A percentile compares a stretch with the other conserved stretches of the same genome.
These are phyloP conservation scores for Hemisphaericaspora nanyangensis DNA, from an alignment of 805 yeast species.

Conservation along the genomic window DNA sequence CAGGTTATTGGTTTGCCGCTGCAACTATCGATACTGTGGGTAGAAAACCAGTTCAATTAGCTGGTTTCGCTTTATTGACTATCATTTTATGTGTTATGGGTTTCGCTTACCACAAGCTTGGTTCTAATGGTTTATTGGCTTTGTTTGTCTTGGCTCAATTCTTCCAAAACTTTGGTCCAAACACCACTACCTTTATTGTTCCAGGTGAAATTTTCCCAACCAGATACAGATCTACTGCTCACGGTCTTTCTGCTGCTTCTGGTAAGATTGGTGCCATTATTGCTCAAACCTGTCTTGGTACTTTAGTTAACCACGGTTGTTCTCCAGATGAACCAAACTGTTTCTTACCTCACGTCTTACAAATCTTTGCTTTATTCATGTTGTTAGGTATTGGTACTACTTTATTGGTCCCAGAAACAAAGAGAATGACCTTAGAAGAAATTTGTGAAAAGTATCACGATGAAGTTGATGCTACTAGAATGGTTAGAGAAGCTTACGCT, in stretches of 20 bases:
- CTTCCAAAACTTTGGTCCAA: slow-evolving; percentile 91
- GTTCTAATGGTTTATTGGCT: slow-evolving; percentile 71
- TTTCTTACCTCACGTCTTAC: slow-evolving; percentile 91
- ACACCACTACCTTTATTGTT: slow-evolving; percentile 83
- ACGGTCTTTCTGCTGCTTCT: slow-evolving; percentile 88
- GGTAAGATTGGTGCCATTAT: slow-evolving; percentile 93
- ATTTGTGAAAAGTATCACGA: slow-evolving; percentile 78
- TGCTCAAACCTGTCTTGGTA: slow-evolving; percentile 86
- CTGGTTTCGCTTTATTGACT: slow-evolving; percentile 73
- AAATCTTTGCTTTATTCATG: slow-evolving; percentile 91
- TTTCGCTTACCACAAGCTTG: slow-evolving; percentile 72
- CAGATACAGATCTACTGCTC: slow-evolving; percentile 93
- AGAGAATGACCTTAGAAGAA: slow-evolving; percentile 86
- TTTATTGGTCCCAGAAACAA: slow-evolving; percentile 80
- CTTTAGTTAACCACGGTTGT: slow-evolving; percentile 77
- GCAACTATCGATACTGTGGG: slow-evolving; percentile 80
- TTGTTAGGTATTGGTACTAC: slow-evolving; percentile 67
- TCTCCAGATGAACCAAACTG: slow-evolving; percentile 57
- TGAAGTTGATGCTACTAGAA: slow-evolving; percentile 53
- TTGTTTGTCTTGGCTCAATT: slow-evolving; percentile 79
- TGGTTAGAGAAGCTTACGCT: slow-evolving; percentile 36
- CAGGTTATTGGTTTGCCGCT: slow-evolving; percentile 87
- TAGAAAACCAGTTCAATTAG: slow-evolving; percentile 77
- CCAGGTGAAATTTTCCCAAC: slow-evolving; percentile 95
- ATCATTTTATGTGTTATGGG: slow-evolving; percentile 75